phyloP scores from a whole-genome alignment of 2,329 filamentous ascomycete species.

The Fusarium subglutinans region DNA sequence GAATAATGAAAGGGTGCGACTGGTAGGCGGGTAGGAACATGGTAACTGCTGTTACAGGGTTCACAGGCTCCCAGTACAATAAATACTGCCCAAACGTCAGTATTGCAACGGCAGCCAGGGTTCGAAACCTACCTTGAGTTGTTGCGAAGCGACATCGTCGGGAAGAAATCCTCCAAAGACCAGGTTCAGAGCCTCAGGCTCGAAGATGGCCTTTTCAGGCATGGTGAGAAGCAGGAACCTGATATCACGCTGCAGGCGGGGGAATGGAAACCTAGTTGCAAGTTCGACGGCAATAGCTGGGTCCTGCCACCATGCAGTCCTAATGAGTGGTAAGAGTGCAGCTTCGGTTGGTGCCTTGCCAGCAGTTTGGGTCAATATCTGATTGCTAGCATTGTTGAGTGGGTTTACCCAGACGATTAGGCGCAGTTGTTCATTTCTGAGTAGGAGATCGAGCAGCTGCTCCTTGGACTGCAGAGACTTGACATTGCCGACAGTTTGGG shows the following conservation, averaged over 20 bases:
- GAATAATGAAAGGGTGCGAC: conserved; percentile 91
- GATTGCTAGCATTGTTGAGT: conserved; percentile 64
- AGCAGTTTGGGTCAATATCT: conserved; percentile 51
- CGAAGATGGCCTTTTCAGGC: conserved; percentile 81
- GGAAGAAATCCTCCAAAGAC: conserved; percentile 82
- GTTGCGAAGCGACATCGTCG: conserved; percentile 77
- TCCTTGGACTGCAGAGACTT: conserved; percentile 81
- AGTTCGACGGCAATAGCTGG: conserved; percentile 90
- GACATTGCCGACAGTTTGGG: conserved; percentile 60
- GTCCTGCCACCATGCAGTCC: conserved; percentile 86
- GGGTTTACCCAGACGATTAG: conserved; percentile 92
- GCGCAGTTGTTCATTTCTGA: conserved; percentile 85
- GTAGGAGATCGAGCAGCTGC: conserved; percentile 79
- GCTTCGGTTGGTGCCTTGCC: conserved; percentile 54
- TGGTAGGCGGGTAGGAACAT: conserved; percentile 92
- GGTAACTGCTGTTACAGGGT: conserved; percentile 91
- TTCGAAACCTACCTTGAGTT: conserved; percentile 74
- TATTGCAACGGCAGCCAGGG: neutral
- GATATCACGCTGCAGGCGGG: conserved; percentile 77
- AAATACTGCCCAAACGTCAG: conserved; percentile 69
- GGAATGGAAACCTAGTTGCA: conserved; percentile 78
- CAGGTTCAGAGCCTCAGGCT: conserved; percentile 84
- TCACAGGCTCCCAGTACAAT: conserved; percentile 91
- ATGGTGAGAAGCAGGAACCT: conserved; percentile 83
- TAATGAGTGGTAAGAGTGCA: conserved; percentile 71